Evolutionary conservation across 2,329 filamentous ascomycete genomes (phyloP).

Genomic region (Ceratocystis alfenasii): DNA sequence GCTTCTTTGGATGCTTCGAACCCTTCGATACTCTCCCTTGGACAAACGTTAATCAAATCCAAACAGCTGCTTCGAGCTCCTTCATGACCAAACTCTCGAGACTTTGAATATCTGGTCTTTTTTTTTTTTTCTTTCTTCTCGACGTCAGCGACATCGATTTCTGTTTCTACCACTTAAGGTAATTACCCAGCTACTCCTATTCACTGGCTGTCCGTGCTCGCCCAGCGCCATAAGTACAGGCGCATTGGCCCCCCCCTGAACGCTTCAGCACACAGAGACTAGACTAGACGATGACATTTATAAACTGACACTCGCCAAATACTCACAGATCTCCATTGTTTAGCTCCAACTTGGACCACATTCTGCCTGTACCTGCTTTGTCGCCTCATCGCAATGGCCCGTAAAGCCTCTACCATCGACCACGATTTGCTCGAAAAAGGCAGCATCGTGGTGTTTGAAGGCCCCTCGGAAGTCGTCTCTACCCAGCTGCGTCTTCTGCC

Average conservation of each 20-base stretch:
- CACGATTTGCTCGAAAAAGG: constrained; percentile 29
- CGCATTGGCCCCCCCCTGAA: not conserved
- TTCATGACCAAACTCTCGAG: too few relatives aligned
- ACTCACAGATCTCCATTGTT: not conserved
- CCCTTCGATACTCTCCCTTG: constrained; percentile 1
- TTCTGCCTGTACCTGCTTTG: constrained; percentile 34
- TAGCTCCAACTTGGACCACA: constrained; percentile 3
- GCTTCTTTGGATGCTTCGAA: not conserved
- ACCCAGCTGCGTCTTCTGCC: constrained; percentile 51
- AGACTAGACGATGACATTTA: not conserved
- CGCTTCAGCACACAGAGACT: not conserved
- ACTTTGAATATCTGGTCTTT: not conserved
- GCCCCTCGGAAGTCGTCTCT: constrained; percentile 41
- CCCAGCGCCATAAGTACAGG: not conserved
- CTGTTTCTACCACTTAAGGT: not conserved
- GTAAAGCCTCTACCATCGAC: constrained; percentile 24
- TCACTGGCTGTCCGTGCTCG: not conserved
- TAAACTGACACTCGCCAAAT: not conserved
- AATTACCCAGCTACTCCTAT: not conserved
- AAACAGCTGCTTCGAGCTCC: not conserved
- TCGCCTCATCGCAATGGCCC: constrained; percentile 39
- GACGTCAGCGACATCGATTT: not conserved
- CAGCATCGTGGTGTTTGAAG: constrained; percentile 49
- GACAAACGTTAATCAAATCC: not conserved
- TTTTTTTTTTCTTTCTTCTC: not conserved